Conservation (phyloP, 2,329 filamentous ascomycete species). For the Fusarium sp. region DNA sequence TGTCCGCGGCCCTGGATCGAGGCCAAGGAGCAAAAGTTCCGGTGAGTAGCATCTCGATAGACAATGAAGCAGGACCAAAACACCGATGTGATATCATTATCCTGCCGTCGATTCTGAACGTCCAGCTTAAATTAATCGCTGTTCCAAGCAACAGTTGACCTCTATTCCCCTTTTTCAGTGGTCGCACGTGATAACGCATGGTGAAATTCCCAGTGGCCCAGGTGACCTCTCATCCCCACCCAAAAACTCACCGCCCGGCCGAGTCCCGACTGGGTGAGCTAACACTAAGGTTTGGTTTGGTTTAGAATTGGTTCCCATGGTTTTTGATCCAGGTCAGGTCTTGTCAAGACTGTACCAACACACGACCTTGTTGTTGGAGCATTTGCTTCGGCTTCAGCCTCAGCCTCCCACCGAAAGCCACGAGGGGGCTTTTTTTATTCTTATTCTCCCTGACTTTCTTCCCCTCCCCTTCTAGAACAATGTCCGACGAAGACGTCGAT, state of each 20-base stretch:
- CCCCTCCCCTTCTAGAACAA: conserved; percentile 24
- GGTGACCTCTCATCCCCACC: conserved; percentile 41
- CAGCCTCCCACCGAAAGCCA: background rate
- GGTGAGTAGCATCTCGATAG: background rate
- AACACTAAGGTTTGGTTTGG: conserved; percentile 11
- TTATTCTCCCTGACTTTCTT: background rate
- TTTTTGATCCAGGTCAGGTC: background rate
- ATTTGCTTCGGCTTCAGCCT: conserved; percentile 33
- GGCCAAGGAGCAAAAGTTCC: conserved; percentile 23
- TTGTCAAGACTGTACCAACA: conserved; percentile 8
- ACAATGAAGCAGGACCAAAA: background rate
- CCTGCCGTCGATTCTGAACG: background rate
- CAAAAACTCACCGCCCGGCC: conserved; percentile 40
- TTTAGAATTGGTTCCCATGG: background rate
- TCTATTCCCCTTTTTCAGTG: background rate
- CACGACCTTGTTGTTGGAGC: conserved; percentile 20
- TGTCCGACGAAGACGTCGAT: conserved; percentile 53
- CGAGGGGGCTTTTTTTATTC: background rate
- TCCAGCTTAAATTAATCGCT: background rate
- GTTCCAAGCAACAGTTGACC: background rate
- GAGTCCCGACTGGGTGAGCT: conserved; percentile 35
- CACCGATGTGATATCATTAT: conserved; percentile 12
- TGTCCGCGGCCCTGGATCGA: conserved; percentile 7
- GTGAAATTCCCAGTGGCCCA: conserved; percentile 40
- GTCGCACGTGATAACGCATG: conserved; percentile 34